These are phyloP conservation scores for Chloranthus sessilifolius DNA, from an alignment of 164 flowering plant species.

Conservation along the genomic window DNA sequence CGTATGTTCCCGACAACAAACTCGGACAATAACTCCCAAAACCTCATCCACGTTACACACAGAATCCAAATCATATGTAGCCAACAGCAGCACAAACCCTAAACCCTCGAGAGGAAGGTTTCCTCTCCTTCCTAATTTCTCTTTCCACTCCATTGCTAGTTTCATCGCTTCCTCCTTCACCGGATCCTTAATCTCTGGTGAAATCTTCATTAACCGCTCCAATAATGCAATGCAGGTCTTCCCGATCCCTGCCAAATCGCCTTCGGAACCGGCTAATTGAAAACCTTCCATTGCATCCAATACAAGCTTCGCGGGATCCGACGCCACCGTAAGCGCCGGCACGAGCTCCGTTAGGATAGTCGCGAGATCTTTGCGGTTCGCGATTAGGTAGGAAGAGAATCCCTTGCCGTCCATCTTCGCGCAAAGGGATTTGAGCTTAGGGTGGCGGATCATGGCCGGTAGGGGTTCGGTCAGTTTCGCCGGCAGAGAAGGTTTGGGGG, in stretches of 20 bases:
- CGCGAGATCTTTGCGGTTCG: background rate
- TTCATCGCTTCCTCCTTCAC: constrained; percentile 11
- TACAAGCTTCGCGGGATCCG: background rate
- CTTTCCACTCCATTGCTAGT: constrained; percentile 9
- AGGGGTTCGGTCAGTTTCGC: background rate
- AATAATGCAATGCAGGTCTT: background rate
- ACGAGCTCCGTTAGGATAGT: background rate
- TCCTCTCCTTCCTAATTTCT: background rate
- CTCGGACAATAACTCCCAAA: constrained; percentile 25
- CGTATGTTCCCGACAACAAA: constrained; percentile 24
- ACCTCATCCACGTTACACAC: constrained; percentile 34
- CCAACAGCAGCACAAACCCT: constrained; percentile 43
- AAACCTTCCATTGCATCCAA: background rate
- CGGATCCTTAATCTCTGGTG: background rate
- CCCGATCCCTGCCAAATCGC: background rate
- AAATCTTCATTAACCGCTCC: background rate
- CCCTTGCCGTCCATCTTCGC: background rate
- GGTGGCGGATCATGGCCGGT: background rate
- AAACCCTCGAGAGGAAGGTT: background rate
- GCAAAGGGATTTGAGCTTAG: background rate
- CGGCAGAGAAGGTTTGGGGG: background rate
- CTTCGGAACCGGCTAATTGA: background rate
- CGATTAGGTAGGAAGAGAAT: background rate
- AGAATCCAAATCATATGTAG: constrained; percentile 32
- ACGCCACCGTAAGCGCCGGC: background rate